Percentiles rank a stretch among this genome's conserved stretches.
Conservation (phyloP, 106 monocot species). For the Ottelia alismoides region DNA sequence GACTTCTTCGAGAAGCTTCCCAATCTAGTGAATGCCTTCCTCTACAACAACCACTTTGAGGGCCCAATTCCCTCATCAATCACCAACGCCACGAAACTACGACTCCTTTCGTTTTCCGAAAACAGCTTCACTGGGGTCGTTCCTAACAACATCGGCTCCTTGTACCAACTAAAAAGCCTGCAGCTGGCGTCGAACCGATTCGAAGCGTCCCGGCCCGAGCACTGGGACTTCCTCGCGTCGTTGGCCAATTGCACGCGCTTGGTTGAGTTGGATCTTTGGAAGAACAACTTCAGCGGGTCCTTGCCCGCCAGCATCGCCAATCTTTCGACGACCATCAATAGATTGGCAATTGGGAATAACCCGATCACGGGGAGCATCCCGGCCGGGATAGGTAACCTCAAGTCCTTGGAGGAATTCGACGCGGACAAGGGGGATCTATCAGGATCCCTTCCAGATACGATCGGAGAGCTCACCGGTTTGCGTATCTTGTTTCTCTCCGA, state of each 20-base stretch:
- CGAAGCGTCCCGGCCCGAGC: background rate
- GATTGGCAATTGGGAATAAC: background rate
- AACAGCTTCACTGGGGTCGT: constrained; percentile 3
- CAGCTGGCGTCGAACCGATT: background rate
- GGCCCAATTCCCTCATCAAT: constrained; percentile 8
- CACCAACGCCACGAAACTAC: constrained; percentile 2
- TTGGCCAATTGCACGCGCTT: constrained; percentile 6
- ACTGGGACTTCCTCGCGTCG: constrained; percentile 5
- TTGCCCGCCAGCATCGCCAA: constrained; percentile 4
- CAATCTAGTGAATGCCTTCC: background rate
- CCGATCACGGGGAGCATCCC: constrained; percentile 1
- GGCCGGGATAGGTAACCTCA: background rate
- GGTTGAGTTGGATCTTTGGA: background rate
- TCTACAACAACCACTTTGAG: background rate
- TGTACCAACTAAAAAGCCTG: background rate
- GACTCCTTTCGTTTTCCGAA: background rate
- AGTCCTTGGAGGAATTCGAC: background rate
- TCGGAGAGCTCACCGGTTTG: background rate
- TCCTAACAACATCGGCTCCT: constrained; percentile 2
- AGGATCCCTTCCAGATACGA: background rate
- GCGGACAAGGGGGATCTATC: background rate
- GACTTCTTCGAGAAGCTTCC: constrained; percentile 5
- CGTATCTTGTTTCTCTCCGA: background rate
- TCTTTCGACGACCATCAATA: background rate
- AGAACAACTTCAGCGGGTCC: constrained; percentile 1